Evolutionary conservation across 2,329 filamentous ascomycete species (phyloP), one percentile per base, ranked within the genome.

Genomic region (Beauveria scarabaeidicola): DNA sequence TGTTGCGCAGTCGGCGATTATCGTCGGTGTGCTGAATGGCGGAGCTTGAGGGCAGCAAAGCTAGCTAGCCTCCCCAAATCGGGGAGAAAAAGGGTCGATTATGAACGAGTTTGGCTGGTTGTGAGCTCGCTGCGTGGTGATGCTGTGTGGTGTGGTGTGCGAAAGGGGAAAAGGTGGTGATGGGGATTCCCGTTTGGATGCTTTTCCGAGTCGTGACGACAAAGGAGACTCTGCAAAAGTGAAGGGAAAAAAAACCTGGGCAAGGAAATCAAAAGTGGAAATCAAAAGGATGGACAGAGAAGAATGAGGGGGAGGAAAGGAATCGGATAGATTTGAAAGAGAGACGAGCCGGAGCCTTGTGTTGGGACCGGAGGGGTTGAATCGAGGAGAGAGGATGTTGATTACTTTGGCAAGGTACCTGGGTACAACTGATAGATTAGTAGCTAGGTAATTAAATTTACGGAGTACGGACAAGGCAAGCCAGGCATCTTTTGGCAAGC

Each of bases 291-390:
- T 57, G 44, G 17, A 40, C 47, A 29, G 9, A 50, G 32, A 48
- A 15, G 38, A 50, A 50, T 32, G 23, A 32, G 54, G 36, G 46
- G 46, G 41, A 57, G 54, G 46, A 41, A 50, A 48, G 54, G 54
- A 46, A 50, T 48, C 46, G 54, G 46, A 50, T 50, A 50, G 44
- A 48, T 57, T 48, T 57, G 32, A 48, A 57, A 41, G 44, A 57
- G 44, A 50, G 54, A 46, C 44, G 54, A 57, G 32, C 44, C 40
- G 23, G 54, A 50, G 23, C 44, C 32, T 44, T 48, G 19, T 57
- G 44, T 56, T 56, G 53, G 43, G 53, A 38, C 53, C n/a, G 15
- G 53, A 19, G 53, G 43, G 53, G 52, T 40, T 36, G 54, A 19
- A 21, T 21, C n/a, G 19, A 27, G 25, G 43, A 21, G 43, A 44